Evolutionary conservation across 371 early-diverging fungal genomes (phyloP).

Genomic region (Rhizomucor pusillus): DNA sequence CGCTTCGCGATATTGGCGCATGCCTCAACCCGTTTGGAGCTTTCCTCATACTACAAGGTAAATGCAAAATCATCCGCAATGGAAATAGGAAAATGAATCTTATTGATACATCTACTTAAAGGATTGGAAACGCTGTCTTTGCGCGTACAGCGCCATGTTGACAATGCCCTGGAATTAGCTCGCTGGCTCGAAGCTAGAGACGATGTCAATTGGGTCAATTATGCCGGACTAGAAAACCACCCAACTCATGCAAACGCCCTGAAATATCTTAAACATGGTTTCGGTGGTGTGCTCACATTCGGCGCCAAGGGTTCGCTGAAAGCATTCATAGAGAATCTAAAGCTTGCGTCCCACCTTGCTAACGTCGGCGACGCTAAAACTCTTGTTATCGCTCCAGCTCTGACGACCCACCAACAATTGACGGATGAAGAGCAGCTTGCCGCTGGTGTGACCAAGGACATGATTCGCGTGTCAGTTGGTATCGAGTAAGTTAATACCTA

Average conservation of each 20-base stretch:
- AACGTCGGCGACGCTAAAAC: slow-evolving; percentile 92
- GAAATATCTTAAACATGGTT: slow-evolving; percentile 73
- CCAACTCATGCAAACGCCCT: slow-evolving; percentile 73
- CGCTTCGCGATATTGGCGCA: slow-evolving; percentile 81
- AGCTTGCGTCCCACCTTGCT: slow-evolving; percentile 82
- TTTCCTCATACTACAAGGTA: slow-evolving; percentile 80
- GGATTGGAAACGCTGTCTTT: slow-evolving; percentile 83
- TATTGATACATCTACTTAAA: slow-evolving; percentile 3
- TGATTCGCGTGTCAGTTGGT: slow-evolving; percentile 85
- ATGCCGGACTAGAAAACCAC: slow-evolving; percentile 78
- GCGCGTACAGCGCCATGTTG: slow-evolving; percentile 82
- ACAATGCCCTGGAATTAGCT: slow-evolving; percentile 77
- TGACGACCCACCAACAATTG: slow-evolving; percentile 87
- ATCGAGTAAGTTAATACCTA: slow-evolving; percentile 51
- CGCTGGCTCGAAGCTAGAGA: slow-evolving; percentile 70
- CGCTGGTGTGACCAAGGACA: slow-evolving; percentile 78
- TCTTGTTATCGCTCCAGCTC: slow-evolving; percentile 79
- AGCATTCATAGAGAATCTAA: slow-evolving; percentile 68
- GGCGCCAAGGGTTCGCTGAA: slow-evolving; percentile 67
- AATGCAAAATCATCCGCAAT: too few relatives aligned
- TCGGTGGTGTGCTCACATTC: slow-evolving; percentile 85
- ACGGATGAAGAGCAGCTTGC: slow-evolving; percentile 73
- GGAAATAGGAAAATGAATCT: too few relatives aligned
- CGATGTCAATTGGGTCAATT: slow-evolving; percentile 76
- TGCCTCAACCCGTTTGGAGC: slow-evolving; percentile 84